Evolutionary conservation across 1,284 basidiomycete species (phyloP), one percentile per base, ranked within the genome.

Genomic region (Sutorius eximius): DNA sequence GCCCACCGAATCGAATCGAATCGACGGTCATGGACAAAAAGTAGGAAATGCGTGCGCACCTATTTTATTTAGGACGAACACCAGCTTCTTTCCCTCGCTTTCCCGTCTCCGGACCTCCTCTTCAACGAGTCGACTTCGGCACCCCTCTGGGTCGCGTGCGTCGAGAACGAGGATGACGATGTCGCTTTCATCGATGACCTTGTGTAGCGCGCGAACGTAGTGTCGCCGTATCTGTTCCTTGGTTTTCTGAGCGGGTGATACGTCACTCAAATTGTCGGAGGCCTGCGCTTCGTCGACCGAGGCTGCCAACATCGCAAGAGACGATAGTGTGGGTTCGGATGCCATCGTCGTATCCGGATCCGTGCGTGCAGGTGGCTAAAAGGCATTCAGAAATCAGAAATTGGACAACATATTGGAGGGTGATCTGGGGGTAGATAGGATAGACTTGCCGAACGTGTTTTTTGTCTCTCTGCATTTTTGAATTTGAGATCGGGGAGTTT

Each of bases 161-260:
- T 98, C 95, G 8, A 97, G 77, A 0, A 94, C 90, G 37, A 90
- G 78, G 30, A 98, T 82, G 51, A 99, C 76, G 30, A 99, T 92
- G 70, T 99, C 96, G 56, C 89, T 88, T 62, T 95, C 82, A 62
- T 97, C 93, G 55, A 99, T 88, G 45, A 99, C 95, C 75, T 93
- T 95, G 72, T 94, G 86, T 34, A 99, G 76, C 15, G 81, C 81
- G 53, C 85, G 87, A 58, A 89, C 79, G 73, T 83, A 91, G 71
- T 87, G 85, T 66, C 77, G 82, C 57, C 78, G 83, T 59, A 84
- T 64, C 66, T 90, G 81, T 70, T 87, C 84, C 71, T 84, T 83
- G 8, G 83, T 87, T 66, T 80, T 85, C n/a, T 66, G 71, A 59
- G 65, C 57, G 47, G 67, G 40, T 33, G 66, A 52, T 36, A 47